Evolutionary conservation across 1,284 basidiomycete species (phyloP).

Genomic region (Neolentinus lepideus): DNA sequence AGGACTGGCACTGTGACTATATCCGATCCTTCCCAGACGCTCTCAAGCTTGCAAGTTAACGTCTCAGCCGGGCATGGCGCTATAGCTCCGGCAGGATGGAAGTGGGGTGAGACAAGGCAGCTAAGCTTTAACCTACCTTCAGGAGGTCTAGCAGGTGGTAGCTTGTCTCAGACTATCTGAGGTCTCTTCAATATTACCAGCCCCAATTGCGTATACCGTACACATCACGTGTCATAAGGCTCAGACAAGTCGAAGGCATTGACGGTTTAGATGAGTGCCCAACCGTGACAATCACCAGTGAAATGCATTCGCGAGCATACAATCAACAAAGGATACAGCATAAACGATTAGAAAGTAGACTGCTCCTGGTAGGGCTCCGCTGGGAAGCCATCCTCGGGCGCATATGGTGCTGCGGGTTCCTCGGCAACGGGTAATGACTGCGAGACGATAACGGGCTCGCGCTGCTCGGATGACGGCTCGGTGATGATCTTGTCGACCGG

Average conservation of each 20-base stretch:
- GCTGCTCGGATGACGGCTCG: conserved; percentile 76
- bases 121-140: conserved; percentile 21
- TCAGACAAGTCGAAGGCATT: too few relatives aligned
- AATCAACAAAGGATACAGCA: background rate
- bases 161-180: conserved; percentile 22
- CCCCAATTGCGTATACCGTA: background rate
- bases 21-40: conserved; percentile 48
- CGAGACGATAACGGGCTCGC: conserved; percentile 53
- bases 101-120: conserved; percentile 17
- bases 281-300: too few relatives aligned
- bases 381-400: conserved; percentile 28
- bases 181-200: background rate
- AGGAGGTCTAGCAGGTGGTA: conserved; percentile 33
- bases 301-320: background rate
- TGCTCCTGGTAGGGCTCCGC: conserved; percentile 22
- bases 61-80: conserved; percentile 21
- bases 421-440: conserved; percentile 43
- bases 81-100: conserved; percentile 20
- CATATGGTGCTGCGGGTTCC: conserved; percentile 33
- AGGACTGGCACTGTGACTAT: conserved; percentile 37
- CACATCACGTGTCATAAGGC: background rate
- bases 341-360: conserved; percentile 19
- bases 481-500: conserved; percentile 73
- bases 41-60: conserved; percentile 21
- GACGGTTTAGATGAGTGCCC: too few relatives aligned